Conservation (phyloP, 2,329 filamentous ascomycete species). For the Delphinella strobiligena region DNA sequence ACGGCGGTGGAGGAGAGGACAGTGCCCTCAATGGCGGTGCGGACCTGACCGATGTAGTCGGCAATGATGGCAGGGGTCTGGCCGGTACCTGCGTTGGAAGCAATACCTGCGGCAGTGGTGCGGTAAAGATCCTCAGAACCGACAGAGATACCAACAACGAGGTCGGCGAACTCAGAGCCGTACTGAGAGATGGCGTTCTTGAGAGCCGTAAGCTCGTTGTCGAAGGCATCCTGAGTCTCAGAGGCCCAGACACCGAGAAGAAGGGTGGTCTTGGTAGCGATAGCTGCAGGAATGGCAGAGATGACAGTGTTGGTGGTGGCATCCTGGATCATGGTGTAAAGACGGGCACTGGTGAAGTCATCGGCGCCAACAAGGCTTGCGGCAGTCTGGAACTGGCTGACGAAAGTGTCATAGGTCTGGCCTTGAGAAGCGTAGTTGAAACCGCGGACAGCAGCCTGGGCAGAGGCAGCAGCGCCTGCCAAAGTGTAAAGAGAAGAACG, state of each 20-base stretch:
- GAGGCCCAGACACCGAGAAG: constrained; percentile 80
- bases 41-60: constrained; percentile 59
- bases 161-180: constrained; percentile 49
- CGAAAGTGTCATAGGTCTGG: constrained; percentile 51
- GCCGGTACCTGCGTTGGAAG: constrained; percentile 48
- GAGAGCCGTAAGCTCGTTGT: constrained; percentile 64
- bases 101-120: constrained; percentile 40
- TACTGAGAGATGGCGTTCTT: constrained; percentile 56
- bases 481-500: constrained; percentile 12
- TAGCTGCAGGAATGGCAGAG: constrained; percentile 65
- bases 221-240: constrained; percentile 47
- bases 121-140: constrained; percentile 63
- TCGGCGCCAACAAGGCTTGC: constrained; percentile 50
- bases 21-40: constrained; percentile 51
- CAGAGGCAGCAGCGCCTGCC: constrained; percentile 28
- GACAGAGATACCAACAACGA: constrained; percentile 73
- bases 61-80: constrained; percentile 49
- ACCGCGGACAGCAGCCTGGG: constrained; percentile 37
- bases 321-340: constrained; percentile 66
- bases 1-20: constrained; percentile 42
- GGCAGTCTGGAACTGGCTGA: constrained; percentile 56
- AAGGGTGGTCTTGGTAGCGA: constrained; percentile 64
- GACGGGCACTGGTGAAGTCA: constrained; percentile 56
- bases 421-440: constrained; percentile 61
- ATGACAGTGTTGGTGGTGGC: constrained; percentile 54